Evolutionary conservation across 2,329 filamentous ascomycete species (phyloP).

Genomic region (Knufia petricola): DNA sequence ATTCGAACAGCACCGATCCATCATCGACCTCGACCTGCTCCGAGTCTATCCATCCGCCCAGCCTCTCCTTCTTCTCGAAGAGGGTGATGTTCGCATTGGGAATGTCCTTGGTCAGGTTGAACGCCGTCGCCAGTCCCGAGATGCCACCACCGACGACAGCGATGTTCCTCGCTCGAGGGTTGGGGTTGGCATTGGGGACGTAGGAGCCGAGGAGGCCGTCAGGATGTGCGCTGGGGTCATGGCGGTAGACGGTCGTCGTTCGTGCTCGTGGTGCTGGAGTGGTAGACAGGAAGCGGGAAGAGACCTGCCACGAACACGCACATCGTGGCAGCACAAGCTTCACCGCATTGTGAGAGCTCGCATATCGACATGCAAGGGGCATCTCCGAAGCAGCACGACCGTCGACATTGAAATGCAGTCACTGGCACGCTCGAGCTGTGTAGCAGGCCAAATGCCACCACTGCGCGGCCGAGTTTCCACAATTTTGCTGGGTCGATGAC

Average conservation of each 20-base stretch:
- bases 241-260: not conserved
- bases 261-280: constrained; percentile 26
- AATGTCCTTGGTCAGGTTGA: constrained; percentile 63
- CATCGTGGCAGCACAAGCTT: constrained; percentile 13
- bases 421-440: not conserved
- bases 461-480: not conserved
- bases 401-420: not conserved
- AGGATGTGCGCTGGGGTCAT: not conserved
- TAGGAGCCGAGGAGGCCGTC: not conserved
- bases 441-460: not conserved
- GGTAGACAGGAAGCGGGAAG: constrained; percentile 54
- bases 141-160: constrained; percentile 74
- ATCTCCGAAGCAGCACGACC: constrained; percentile 18
- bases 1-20: constrained; percentile 66
- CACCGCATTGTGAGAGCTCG: constrained; percentile 15
- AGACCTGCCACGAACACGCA: constrained; percentile 51
- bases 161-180: constrained; percentile 34
- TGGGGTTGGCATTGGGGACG: constrained; percentile 11
- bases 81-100: constrained; percentile 64
- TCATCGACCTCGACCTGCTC: constrained; percentile 50
- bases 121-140: constrained; percentile 69
- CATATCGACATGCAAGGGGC: constrained; percentile 18
- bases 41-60: constrained; percentile 80
- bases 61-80: constrained; percentile 59
- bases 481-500: not conserved